phyloP scores from a whole-genome alignment of 148 eudicot genomes.

The Chenopodium quinoa region DNA sequence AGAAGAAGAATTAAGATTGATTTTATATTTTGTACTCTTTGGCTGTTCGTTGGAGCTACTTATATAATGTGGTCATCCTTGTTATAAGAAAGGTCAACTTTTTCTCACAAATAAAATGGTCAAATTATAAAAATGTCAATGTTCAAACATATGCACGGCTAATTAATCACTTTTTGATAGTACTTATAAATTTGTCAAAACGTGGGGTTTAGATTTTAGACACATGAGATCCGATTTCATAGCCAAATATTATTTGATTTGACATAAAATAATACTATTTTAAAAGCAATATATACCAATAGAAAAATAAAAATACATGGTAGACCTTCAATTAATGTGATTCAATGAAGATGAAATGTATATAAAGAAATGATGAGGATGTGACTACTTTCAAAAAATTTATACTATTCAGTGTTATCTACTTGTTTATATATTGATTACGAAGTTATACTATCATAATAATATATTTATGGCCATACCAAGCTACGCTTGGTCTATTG shows the following conservation, averaged over 20 bases:
- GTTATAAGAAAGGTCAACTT: constrained; percentile 12
- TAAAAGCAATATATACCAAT: too few relatives aligned
- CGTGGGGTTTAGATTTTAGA: background rate
- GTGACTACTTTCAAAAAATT: too few relatives aligned
- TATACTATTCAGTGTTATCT: too few relatives aligned
- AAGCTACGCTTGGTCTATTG: too few relatives aligned
- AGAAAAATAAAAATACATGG: too few relatives aligned
- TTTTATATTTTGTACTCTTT: background rate
- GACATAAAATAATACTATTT: background rate
- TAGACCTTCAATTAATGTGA: background rate
- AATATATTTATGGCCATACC: too few relatives aligned
- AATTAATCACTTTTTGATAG: background rate
- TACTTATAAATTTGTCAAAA: background rate
- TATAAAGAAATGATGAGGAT: too few relatives aligned
- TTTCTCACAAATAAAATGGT: background rate
- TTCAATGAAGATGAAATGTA: too few relatives aligned
- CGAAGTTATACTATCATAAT: too few relatives aligned
- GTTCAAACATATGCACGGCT: constrained; percentile 19
- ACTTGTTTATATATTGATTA: too few relatives aligned
- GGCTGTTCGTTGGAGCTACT: background rate
- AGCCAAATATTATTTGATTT: background rate
- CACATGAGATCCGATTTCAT: constrained; percentile 15
- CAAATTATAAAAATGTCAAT: constrained; percentile 21
- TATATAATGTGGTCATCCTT: background rate
- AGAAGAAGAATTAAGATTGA: background rate